Evolutionary conservation across 441 rosid species (phyloP).

Genomic region (Viola pubescens): DNA sequence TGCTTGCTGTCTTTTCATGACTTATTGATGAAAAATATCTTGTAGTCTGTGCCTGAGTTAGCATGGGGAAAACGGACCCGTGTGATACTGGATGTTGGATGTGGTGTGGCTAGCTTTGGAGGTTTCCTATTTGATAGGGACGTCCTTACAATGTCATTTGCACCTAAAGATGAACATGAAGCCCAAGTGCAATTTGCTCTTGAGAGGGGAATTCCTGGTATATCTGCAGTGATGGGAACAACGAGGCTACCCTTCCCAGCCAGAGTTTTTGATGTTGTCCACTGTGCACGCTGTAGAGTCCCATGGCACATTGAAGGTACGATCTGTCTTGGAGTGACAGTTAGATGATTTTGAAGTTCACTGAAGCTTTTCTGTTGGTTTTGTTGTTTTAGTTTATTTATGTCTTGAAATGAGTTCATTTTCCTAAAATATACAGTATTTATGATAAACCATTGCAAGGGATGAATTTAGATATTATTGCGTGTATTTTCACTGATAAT

Average conservation of each 20-base stretch:
- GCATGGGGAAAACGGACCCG: conserved; percentile 88
- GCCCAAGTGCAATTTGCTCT: conserved; percentile 96
- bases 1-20: background rate
- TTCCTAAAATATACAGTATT: background rate
- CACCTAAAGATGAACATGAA: conserved; percentile 99
- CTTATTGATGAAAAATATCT: background rate
- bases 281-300: conserved; percentile 97
- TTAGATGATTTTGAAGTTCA: conserved; percentile 1
- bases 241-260: conserved; percentile 88
- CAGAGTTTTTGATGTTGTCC: conserved; percentile 76
- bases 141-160: conserved; percentile 81
- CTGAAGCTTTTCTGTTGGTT: conserved; percentile 5
- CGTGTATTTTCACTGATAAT: background rate
- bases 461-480: background rate
- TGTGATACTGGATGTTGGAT: conserved; percentile 89
- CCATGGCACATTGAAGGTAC: conserved; percentile 99
- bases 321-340: background rate
- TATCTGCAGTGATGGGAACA: conserved; percentile 98
- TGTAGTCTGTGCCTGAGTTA: conserved; percentile 74
- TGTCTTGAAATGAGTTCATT: conserved; percentile 1
- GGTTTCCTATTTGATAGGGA: conserved; percentile 83
- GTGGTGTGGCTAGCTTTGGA: conserved; percentile 97
- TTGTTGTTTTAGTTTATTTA: background rate
- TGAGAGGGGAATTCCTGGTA: conserved; percentile 93
- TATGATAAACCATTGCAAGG: background rate